Evolutionary conservation across 176 grass and related monocot species (phyloP).

Genomic region (Pontederia paniculata): DNA sequence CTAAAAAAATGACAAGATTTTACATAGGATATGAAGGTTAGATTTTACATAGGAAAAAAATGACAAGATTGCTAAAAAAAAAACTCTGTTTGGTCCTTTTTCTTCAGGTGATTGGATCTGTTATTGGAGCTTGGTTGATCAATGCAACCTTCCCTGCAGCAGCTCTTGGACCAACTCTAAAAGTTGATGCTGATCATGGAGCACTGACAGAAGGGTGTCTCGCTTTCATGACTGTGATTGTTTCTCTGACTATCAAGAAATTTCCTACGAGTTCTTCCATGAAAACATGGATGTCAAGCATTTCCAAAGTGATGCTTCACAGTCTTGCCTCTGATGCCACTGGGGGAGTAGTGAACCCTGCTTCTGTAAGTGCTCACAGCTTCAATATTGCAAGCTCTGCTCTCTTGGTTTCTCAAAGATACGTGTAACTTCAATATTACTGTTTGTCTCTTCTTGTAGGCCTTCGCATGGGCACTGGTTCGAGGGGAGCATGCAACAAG

Average conservation of each 20-base stretch:
- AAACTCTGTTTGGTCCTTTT: too few relatives aligned
- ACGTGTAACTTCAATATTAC: too few relatives aligned
- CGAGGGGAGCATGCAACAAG: too few relatives aligned
- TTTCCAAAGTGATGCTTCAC: slow-evolving; percentile 8
- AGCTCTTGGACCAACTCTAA: slow-evolving; percentile 7
- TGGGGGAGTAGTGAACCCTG: slow-evolving; percentile 21
- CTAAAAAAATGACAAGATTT: too few relatives aligned
- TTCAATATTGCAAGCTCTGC: too few relatives aligned
- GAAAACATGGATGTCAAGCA: slow-evolving; percentile 16
- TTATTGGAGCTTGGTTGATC: slow-evolving; percentile 17
- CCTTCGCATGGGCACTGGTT: too few relatives aligned
- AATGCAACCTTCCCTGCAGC: slow-evolving; percentile 13
- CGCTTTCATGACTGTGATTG: not conserved
- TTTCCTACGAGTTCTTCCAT: slow-evolving; percentile 4
- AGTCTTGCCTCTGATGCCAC: slow-evolving; percentile 8
- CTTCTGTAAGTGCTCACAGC: slow-evolving; percentile 6
- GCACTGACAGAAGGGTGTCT: slow-evolving; percentile 17
- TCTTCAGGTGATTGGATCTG: slow-evolving; percentile 17
- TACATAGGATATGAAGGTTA: too few relatives aligned
- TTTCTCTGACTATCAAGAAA: slow-evolving; percentile 12
- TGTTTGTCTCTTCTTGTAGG: too few relatives aligned
- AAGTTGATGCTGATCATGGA: slow-evolving; percentile 10
- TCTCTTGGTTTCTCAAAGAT: too few relatives aligned
- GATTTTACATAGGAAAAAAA: too few relatives aligned
- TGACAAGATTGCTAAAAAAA: too few relatives aligned